A percentile compares a stretch with the other conserved stretches of the same genome.
Evolutionary conservation across 2,329 filamentous ascomycete species (phyloP).

Genomic region (Trichoderma sp.): DNA sequence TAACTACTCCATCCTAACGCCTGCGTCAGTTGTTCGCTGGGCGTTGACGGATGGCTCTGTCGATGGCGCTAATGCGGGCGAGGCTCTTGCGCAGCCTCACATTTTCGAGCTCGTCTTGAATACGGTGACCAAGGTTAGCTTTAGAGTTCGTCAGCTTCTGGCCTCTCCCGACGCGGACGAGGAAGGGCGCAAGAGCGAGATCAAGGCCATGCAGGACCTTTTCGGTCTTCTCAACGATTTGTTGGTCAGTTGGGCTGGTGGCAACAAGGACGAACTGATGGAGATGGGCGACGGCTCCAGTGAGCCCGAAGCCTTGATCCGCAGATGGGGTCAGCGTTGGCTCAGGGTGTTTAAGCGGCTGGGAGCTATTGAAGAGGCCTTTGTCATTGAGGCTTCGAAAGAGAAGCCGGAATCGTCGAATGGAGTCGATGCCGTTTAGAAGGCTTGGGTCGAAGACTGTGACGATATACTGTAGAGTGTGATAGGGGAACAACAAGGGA

Average conservation of each 20-base stretch:
- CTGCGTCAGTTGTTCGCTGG: conserved; percentile 85
- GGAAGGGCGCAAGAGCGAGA: conserved; percentile 66
- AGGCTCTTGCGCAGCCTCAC: conserved; percentile 68
- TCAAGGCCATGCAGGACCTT: conserved; percentile 71
- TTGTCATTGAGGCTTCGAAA: conserved; percentile 40
- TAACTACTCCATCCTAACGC: conserved; percentile 93
- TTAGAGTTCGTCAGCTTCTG: conserved; percentile 78
- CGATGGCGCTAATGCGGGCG: conserved; percentile 52
- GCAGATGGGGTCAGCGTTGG: conserved; percentile 83
- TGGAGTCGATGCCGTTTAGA: conserved; percentile 17
- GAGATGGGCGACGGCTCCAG: conserved; percentile 61
- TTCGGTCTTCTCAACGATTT: conserved; percentile 80
- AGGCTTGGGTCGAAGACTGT: conserved; percentile 2
- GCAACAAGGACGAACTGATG: conserved; percentile 71
- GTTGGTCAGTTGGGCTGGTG: conserved; percentile 67
- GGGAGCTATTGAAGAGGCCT: conserved; percentile 79
- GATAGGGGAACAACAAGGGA: neutral
- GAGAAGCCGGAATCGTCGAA: conserved; percentile 21
- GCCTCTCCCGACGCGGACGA: conserved; percentile 59
- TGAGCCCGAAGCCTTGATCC: conserved; percentile 62
- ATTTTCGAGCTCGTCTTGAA: conserved; percentile 87
- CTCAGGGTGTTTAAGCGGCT: conserved; percentile 78
- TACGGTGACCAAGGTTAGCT: conserved; percentile 87
- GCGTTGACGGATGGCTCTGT: conserved; percentile 60
- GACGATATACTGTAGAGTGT: conserved; percentile 6